Evolutionary conservation across 441 rosid genomes (phyloP).

Genomic region (Gossypium trilobum): DNA sequence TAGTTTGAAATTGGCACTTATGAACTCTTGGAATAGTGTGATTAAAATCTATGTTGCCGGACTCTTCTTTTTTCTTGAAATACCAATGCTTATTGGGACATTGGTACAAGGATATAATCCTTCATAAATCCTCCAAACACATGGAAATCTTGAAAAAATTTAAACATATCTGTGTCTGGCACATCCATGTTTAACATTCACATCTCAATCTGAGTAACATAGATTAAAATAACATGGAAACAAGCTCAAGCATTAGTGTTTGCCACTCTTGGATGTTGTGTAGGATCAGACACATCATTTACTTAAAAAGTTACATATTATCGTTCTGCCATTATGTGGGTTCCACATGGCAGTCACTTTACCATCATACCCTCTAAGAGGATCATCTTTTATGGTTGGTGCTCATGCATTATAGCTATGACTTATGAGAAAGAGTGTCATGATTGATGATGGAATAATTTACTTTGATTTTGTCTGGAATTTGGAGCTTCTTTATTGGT

Average conservation of each 20-base stretch:
- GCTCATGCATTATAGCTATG: neutral
- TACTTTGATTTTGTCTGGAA: neutral
- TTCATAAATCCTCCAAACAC: neutral
- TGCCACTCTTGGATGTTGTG: slow-evolving; percentile 4
- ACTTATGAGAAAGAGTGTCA: neutral
- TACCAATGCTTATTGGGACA: neutral
- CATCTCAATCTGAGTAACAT: neutral
- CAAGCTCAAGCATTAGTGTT: neutral
- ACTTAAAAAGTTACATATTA: neutral
- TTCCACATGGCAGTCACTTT: neutral
- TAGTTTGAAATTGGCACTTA: neutral
- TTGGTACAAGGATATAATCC: neutral
- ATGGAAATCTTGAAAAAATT: neutral
- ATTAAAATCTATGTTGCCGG: neutral
- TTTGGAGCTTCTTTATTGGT: neutral
- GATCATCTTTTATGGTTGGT: neutral
- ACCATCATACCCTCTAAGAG: neutral
- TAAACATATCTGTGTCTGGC: neutral
- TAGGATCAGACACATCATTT: neutral
- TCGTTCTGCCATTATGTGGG: neutral
- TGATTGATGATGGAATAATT: slow-evolving; percentile 8
- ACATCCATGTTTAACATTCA: neutral
- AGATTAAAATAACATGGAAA: neutral
- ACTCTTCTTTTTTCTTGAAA: neutral
- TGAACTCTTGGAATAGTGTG: neutral